Conservation (phyloP, 225 moss, liverwort and hornwort genomes). For the Marchantia polymorpha region DNA sequence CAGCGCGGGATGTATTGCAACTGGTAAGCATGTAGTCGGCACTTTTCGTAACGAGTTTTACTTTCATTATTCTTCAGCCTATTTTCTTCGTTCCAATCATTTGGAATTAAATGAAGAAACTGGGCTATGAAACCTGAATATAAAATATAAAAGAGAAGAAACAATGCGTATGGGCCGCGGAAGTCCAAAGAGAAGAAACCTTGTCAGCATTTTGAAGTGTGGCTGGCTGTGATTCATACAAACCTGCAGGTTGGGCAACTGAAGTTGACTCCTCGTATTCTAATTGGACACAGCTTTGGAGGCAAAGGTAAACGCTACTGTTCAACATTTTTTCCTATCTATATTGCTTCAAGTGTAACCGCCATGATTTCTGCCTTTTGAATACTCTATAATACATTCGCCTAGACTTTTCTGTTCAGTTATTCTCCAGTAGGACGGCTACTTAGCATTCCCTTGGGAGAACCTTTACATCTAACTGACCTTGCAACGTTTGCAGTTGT, state of each 20-base stretch:
- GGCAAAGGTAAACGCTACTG: conserved; percentile 62
- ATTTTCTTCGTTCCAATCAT: no score
- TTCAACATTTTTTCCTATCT: background rate
- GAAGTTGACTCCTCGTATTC: conserved; percentile 78
- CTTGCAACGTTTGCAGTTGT: conserved; percentile 48
- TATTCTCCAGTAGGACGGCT: background rate
- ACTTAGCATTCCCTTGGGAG: background rate
- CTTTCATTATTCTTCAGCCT: background rate
- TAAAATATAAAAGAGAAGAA: background rate
- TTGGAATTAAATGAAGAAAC: background rate
- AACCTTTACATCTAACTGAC: background rate
- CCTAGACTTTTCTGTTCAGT: background rate
- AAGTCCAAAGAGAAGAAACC: no score
- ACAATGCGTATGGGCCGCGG: background rate
- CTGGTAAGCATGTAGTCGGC: conserved; percentile 39
- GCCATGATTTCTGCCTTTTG: background rate
- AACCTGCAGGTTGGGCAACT: conserved; percentile 70
- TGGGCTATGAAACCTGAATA: background rate
- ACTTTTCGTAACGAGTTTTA: background rate
- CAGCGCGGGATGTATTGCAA: conserved; percentile 83
- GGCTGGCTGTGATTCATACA: background rate
- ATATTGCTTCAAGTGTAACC: background rate
- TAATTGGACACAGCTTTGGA: conserved; percentile 96
- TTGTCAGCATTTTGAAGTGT: background rate
- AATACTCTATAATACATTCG: background rate